Conservation (phyloP, 257 asterid species). For the Primulina huaijiensis region DNA sequence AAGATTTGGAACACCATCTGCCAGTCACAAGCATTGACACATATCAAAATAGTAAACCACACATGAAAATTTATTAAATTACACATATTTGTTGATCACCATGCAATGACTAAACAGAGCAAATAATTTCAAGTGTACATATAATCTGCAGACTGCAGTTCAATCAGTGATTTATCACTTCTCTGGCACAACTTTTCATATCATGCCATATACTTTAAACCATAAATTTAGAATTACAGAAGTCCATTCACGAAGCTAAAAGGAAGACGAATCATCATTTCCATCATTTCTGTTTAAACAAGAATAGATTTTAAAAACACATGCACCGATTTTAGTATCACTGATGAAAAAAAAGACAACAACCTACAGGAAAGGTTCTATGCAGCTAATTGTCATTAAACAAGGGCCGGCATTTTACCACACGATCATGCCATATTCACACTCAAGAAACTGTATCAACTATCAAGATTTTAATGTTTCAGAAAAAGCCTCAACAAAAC, state of each 20-base stretch:
- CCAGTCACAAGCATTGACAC: slow-evolving; percentile 19
- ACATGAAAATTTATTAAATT: too few species aligned
- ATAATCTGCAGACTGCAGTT: not conserved
- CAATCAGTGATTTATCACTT: not conserved
- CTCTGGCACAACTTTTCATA: slow-evolving; percentile 8
- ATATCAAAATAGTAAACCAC: slow-evolving; percentile 3
- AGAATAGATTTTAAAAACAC: not conserved
- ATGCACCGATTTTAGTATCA: not conserved
- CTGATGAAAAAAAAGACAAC: not conserved
- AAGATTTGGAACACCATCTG: slow-evolving; percentile 87
- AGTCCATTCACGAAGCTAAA: too few species aligned
- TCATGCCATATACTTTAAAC: not conserved
- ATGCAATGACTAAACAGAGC: not conserved
- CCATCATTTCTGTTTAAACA: too few species aligned
- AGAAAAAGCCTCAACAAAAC: not conserved
- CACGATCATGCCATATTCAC: slow-evolving; percentile 1
- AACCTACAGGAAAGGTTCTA: not conserved
- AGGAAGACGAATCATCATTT: too few species aligned
- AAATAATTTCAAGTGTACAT: not conserved
- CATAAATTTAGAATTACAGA: too few species aligned
- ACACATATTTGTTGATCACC: not conserved
- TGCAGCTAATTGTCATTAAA: not conserved
- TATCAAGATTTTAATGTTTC: not conserved
- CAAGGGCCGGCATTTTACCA: slow-evolving; percentile 5
- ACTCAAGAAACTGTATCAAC: not conserved